Base-by-base conservation (phyloP, 129 eudicot species). In the Glebionis coronaria region DNA sequence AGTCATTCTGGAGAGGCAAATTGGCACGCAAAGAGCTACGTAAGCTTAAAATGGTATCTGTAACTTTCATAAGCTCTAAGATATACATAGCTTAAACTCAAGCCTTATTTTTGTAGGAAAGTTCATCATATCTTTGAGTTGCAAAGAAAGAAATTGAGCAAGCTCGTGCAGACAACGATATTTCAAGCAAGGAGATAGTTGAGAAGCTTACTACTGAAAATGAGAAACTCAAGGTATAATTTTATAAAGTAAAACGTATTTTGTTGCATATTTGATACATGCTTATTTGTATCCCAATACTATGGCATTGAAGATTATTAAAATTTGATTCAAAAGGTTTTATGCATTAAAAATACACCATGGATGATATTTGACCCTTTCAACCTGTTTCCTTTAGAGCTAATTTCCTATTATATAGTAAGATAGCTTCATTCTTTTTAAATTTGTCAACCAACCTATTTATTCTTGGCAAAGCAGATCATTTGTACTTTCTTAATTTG, bases 1-100 rank as follows among this genome's bases (percentile, higher is more conserved):
- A 92, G 69, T 83, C 91, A 77, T 85, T 78, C 61, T 92, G 96
- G 87, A 89, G 98, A 81, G 84, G 68, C 60, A 78, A 56, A 69
- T 27, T 73, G 44, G 96, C 96, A 64, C 79, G 86, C 19, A 80
- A 64, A 81, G 98, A 92, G 77, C 82, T 89, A 25, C 81, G 77
- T 73, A 73, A 80, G 62, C 95, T 94, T 70, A 89, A 70, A 76
- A 68, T 78, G 99, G 99, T 94, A 69, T 61, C 67, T 12, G 6
- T 53, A 45, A 35, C 42, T 54, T 72, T 50, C 66, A 44, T 70
- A 14, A 31, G 18, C 50, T 58, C 40, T 21, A 25, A 71, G 29
- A 7, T 13, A 29, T 31, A n/a, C 7, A 45, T 56, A 42, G 40
- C 44, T 53, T 51, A 53, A 15, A n/a, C 12, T 64, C 56, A 7